Evolutionary conservation across 176 grass and related monocot species (phyloP).

Genomic region (Carex myosuroides): DNA sequence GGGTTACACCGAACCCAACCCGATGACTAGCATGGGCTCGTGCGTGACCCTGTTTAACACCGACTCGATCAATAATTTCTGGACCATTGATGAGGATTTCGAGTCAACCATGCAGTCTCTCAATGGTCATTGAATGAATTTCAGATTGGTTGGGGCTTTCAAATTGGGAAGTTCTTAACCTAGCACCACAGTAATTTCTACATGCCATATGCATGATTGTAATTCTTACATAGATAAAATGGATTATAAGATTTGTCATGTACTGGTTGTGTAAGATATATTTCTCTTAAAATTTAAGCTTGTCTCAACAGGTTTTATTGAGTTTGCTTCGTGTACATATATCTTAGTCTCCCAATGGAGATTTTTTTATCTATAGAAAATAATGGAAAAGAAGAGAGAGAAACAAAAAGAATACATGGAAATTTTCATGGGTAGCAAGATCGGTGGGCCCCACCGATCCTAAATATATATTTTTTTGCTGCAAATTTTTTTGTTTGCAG

Average conservation of each 20-base stretch:
- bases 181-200: not conserved
- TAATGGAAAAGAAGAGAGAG: too few relatives aligned
- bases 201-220: conserved; percentile 2
- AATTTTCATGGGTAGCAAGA: too few relatives aligned
- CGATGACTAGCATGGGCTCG: not conserved
- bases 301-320: not conserved
- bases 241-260: not conserved
- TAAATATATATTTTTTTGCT: too few relatives aligned
- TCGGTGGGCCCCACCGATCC: too few relatives aligned
- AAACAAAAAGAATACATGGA: too few relatives aligned
- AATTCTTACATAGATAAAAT: not conserved
- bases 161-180: not conserved
- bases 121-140: not conserved
- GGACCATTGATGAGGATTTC: conserved; percentile 13
- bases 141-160: not conserved
- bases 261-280: not conserved
- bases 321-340: not conserved
- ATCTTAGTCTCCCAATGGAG: too few relatives aligned
- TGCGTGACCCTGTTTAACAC: not conserved
- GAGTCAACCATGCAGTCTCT: conserved; percentile 2
- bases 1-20: not conserved
- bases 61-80: not conserved
- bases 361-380: too few relatives aligned
- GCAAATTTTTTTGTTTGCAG: too few relatives aligned
- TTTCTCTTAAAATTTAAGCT: not conserved